These are phyloP conservation scores for Linum tenue DNA, from an alignment of 345 rosid species.

Conservation along the genomic window DNA sequence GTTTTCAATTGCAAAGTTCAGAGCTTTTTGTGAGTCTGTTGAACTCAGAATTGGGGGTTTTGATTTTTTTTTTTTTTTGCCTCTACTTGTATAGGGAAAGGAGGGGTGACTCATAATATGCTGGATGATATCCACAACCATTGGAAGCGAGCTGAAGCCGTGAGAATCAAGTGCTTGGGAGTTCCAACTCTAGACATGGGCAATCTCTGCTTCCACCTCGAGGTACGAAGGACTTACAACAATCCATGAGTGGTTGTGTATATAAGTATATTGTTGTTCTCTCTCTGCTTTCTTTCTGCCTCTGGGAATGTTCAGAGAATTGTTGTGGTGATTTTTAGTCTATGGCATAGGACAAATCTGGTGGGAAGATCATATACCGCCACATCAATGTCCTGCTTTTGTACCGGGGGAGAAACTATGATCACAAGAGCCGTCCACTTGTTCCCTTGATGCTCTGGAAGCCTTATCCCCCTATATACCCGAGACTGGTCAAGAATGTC, in stretches of 20 bases:
- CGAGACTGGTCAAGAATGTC: conserved; percentile 59
- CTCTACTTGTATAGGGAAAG: conserved; percentile 40
- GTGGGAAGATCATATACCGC: conserved; percentile 58
- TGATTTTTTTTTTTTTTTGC: neutral
- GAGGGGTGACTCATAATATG: conserved; percentile 89
- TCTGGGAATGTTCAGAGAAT: neutral
- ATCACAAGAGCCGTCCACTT: conserved; percentile 51
- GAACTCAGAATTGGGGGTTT: neutral
- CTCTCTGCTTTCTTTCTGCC: too few relatives aligned
- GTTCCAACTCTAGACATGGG: conserved; percentile 92
- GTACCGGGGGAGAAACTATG: conserved; percentile 69
- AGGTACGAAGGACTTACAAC: conserved; percentile 33
- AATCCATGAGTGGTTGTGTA: neutral
- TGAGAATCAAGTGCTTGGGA: conserved; percentile 88
- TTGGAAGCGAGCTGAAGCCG: conserved; percentile 85
- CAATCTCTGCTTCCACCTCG: conserved; percentile 73
- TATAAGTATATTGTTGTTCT: conserved; percentile 1
- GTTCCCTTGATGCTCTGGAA: conserved; percentile 89
- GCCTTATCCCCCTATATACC: conserved; percentile 83
- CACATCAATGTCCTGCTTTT: conserved; percentile 59
- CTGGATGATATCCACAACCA: conserved; percentile 86
- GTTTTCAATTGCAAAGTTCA: neutral
- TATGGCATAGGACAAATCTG: conserved; percentile 60
- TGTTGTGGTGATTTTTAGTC: conserved; percentile 27
- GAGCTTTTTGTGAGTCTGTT: neutral